Evolutionary conservation across 1,284 basidiomycete species (phyloP), one percentile per base, ranked within the genome.

Genomic region (Cutaneotrichosporon sp.): DNA sequence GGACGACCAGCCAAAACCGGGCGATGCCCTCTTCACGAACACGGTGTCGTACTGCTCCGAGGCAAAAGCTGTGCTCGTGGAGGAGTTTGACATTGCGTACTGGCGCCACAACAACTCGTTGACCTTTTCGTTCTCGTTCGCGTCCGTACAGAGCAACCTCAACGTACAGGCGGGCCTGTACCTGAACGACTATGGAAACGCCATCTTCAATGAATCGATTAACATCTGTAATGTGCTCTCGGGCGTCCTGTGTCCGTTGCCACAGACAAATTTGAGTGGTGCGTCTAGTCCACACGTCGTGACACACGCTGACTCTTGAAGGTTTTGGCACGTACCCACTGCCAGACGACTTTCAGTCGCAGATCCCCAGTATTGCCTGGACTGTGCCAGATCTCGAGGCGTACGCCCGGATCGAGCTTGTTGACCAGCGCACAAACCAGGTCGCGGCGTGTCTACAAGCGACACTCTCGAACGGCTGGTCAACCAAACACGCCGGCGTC

Each of bases 371-470:
- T 14, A 87, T 96, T 55, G 91, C 87, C 0, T 98, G 86, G 73
- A 79, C 78, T 20, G 86, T 98, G 21, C 94, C 94, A 9, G 87
- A 97, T 71, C 80, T 97, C 14, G 91, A 97, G 71, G 91, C 88
- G 1, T 90, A 85, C 61, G 91, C 84, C 0, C 87, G 90, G 59
- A 77, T 98, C 48, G 82, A 84, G 9, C 80, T 97, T 21, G 81
- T 79, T 1, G 83, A 90, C 58, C 78, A 83, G 36, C 76, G 78
- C 44, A 86, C 86, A 1, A 83, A 83, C 42, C 73, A 83, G 4
- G 79, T 88, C 55, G 88, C 86, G 42, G 90, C 90, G 0, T 98
- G 93, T 64, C 80, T 97, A 4, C 90, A 94, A 72, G 83, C 90
- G 8, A 94, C 91, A 1, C 78, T 97, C 4, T 85, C 88, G 18